Percentiles rank a stretch among this genome's conserved stretches.
Evolutionary conservation across 768 basidiomycete genomes (phyloP).

Genomic region (Russula dissimulans): DNA sequence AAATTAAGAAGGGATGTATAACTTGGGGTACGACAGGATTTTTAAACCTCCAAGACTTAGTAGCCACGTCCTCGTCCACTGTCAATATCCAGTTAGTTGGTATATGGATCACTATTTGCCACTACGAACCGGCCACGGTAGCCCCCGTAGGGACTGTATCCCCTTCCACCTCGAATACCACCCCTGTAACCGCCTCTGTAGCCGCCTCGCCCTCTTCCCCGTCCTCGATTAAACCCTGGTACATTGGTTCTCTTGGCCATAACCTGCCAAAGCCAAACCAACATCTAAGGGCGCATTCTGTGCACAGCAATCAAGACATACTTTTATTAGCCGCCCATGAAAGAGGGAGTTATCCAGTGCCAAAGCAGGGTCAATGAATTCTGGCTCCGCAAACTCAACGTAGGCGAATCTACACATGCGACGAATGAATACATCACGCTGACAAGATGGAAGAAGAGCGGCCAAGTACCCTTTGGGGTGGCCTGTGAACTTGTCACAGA

Average conservation of each 20-base stretch:
- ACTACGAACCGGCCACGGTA: conserved; percentile 61
- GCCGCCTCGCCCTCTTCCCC: conserved; percentile 52
- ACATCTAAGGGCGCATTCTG: not conserved
- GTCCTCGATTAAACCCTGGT: conserved; percentile 81
- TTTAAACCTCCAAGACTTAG: conserved; percentile 26
- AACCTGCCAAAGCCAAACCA: conserved; percentile 43
- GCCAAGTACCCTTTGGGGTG: conserved; percentile 86
- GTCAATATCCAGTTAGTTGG: conserved; percentile 7
- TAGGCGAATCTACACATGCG: conserved; percentile 72
- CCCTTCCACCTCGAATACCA: conserved; percentile 50
- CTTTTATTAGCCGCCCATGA: conserved; percentile 88
- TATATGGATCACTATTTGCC: not conserved
- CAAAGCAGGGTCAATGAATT: conserved; percentile 82
- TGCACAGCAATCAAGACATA: conserved; percentile 28
- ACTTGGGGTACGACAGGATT: not conserved
- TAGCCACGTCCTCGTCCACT: conserved; percentile 74
- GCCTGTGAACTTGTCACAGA: conserved; percentile 99
- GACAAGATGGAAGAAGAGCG: not conserved
- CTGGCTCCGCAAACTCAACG: conserved; percentile 94
- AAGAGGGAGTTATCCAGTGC: conserved; percentile 96
- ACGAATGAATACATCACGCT: conserved; percentile 12
- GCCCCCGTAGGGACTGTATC: conserved; percentile 55
- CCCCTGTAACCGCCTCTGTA: conserved; percentile 44
- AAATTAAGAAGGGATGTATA: not conserved
- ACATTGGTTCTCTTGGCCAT: conserved; percentile 93